These are phyloP conservation scores for Colletotrichum liriopes DNA, from an alignment of 2,329 filamentous ascomycete genomes.

Conservation along the genomic window DNA sequence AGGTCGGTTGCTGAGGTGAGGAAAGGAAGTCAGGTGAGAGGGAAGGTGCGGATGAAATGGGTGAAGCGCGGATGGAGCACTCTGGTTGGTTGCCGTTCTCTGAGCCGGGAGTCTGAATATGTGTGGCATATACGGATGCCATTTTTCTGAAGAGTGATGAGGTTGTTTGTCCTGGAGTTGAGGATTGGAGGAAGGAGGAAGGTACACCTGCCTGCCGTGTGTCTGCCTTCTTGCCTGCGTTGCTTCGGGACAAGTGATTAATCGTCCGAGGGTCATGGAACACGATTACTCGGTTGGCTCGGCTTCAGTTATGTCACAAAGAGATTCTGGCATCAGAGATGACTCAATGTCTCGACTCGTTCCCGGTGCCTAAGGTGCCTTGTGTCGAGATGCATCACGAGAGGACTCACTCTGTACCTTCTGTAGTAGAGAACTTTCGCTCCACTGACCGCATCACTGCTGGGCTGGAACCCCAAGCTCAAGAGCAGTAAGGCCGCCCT, in stretches of 20 bases:
- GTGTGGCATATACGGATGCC: neutral
- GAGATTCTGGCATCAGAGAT: neutral
- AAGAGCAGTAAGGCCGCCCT: no score
- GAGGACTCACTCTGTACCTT: neutral
- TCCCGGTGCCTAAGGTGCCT: neutral
- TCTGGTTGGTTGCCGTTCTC: conserved; percentile 1
- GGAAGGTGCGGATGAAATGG: conserved; percentile 19
- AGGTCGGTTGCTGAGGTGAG: conserved; percentile 5
- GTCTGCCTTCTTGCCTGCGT: neutral
- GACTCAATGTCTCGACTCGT: no score
- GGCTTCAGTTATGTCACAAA: no score
- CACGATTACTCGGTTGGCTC: neutral
- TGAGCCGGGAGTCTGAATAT: neutral
- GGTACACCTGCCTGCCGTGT: conserved; percentile 9
- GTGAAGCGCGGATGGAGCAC: conserved; percentile 15
- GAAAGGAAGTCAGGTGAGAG: conserved; percentile 17
- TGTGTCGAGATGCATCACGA: neutral
- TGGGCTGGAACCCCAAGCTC: neutral
- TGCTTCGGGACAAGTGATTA: neutral
- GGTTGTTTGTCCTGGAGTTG: neutral
- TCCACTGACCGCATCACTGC: neutral
- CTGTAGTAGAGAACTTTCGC: no score
- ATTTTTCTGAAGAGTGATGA: neutral
- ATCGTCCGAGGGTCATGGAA: neutral
- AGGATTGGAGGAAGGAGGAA: neutral